Conservation (phyloP, 371 early-diverging fungal genomes). For the Mortierella sp. region DNA sequence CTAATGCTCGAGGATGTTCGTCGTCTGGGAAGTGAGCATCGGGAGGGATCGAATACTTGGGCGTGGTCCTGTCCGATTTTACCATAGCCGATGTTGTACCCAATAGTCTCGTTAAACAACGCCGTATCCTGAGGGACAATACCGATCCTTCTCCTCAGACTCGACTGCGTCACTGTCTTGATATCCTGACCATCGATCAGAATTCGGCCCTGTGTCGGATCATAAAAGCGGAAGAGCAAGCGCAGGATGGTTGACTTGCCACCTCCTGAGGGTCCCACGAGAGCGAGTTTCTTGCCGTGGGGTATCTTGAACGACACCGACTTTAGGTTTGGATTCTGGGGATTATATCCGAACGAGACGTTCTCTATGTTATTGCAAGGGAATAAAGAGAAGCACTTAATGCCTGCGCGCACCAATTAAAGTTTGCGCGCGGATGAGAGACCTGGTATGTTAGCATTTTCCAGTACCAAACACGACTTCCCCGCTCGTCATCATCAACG, state of each 20-base stretch:
- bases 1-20: constrained; percentile 13
- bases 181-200: constrained; percentile 92
- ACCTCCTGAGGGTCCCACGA: constrained; percentile 93
- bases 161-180: constrained; percentile 70
- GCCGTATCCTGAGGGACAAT: constrained; percentile 92
- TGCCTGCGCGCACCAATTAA: no score
- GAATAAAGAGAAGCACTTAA: constrained; percentile 24
- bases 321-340: constrained; percentile 72
- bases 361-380: constrained; percentile 61
- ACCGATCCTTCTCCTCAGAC: constrained; percentile 80
- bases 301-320: constrained; percentile 88
- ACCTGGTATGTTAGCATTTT: not conserved
- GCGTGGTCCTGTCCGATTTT: constrained; percentile 39
- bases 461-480: constrained; percentile 73
- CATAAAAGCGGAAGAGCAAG: constrained; percentile 93
- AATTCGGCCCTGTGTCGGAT: constrained; percentile 83
- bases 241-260: constrained; percentile 92
- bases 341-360: constrained; percentile 84
- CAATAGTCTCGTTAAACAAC: constrained; percentile 86
- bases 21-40: not conserved
- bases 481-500: constrained; percentile 64
- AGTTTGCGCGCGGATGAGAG: not conserved
- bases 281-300: constrained; percentile 82
- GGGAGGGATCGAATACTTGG: constrained; percentile 44
- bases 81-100: constrained; percentile 86